phyloP scores from a whole-genome alignment of 768 basidiomycete genomes.

The Phaeolepiota aurea region DNA sequence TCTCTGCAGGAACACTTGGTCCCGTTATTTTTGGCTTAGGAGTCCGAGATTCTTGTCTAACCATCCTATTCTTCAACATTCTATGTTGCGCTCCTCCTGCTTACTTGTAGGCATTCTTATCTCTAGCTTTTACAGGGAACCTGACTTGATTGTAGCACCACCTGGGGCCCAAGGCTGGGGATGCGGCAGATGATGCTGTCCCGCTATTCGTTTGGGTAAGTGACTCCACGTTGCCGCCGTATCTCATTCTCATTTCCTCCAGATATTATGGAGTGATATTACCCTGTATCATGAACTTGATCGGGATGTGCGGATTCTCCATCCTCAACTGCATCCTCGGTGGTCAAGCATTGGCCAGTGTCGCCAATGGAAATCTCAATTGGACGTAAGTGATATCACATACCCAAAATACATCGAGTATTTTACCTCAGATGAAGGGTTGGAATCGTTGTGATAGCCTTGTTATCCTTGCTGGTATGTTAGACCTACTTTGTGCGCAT shows the following conservation, averaged over 20 bases:
- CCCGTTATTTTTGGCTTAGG: slow-evolving; percentile 52
- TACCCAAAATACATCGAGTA: not conserved
- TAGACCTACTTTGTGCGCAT: slow-evolving; percentile 20
- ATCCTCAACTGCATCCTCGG: slow-evolving; percentile 69
- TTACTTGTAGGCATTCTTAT: slow-evolving; percentile 36
- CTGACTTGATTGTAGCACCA: slow-evolving; percentile 24
- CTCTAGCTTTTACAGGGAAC: not conserved
- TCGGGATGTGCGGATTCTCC: slow-evolving; percentile 60
- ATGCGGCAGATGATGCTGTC: slow-evolving; percentile 83
- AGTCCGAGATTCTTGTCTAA: slow-evolving; percentile 52
- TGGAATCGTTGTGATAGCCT: slow-evolving; percentile 72
- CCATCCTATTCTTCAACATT: slow-evolving; percentile 63
- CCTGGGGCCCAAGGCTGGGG: slow-evolving; percentile 80
- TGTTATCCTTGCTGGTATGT: slow-evolving; percentile 58
- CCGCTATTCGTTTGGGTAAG: slow-evolving; percentile 28
- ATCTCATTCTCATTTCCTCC: not conserved
- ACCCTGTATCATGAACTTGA: slow-evolving; percentile 53
- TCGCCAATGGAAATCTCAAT: slow-evolving; percentile 28
- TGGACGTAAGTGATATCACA: slow-evolving; percentile 26
- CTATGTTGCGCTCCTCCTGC: slow-evolving; percentile 51
- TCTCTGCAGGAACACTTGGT: slow-evolving; percentile 62
- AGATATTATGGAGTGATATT: slow-evolving; percentile 61
- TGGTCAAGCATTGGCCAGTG: slow-evolving; percentile 42
- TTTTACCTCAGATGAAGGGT: slow-evolving; percentile 34
- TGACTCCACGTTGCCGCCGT: not conserved